Percentiles rank a stretch among this genome's conserved stretches.
Evolutionary conservation across 2,329 filamentous ascomycete genomes (phyloP).

Genomic region (Sarocladiaceae sp.): DNA sequence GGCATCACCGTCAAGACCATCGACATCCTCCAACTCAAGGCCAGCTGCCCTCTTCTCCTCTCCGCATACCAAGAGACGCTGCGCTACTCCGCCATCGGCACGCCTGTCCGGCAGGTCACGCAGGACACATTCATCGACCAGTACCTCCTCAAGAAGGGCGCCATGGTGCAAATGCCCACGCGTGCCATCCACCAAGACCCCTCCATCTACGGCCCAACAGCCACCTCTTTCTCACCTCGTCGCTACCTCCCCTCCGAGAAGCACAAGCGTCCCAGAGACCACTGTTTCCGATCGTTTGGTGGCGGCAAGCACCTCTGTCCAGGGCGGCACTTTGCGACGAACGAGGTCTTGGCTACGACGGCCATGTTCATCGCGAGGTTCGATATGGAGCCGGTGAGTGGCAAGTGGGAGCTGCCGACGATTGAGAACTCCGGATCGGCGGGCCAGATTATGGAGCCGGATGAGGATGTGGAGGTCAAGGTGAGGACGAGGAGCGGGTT

Average conservation of each 20-base stretch:
- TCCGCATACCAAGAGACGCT: slow-evolving; percentile 1
- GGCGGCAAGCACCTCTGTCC: slow-evolving; percentile 40
- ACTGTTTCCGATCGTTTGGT: slow-evolving; percentile 37
- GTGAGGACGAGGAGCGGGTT: slow-evolving; percentile 6
- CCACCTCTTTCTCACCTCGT: not conserved
- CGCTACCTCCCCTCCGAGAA: slow-evolving; percentile 7
- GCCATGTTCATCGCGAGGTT: slow-evolving; percentile 12
- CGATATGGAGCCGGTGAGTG: slow-evolving; percentile 9
- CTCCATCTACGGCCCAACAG: not conserved
- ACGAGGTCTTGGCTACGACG: slow-evolving; percentile 28
- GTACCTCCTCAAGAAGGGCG: slow-evolving; percentile 11
- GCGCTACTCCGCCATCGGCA: slow-evolving; percentile 2
- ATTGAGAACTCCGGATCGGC: slow-evolving; percentile 4
- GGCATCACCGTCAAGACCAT: not conserved
- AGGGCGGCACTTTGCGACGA: slow-evolving; percentile 36
- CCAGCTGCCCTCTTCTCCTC: not conserved
- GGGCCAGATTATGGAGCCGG: slow-evolving; percentile 9
- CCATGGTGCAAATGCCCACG: slow-evolving; percentile 11
- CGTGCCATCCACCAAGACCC: slow-evolving; percentile 12
- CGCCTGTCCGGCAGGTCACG: slow-evolving; percentile 10
- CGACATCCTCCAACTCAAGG: slow-evolving; percentile 3
- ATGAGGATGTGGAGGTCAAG: slow-evolving; percentile 5
- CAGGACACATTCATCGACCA: slow-evolving; percentile 10
- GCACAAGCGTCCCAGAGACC: slow-evolving; percentile 4
- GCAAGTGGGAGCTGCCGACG: slow-evolving; percentile 9